Evolutionary conservation across 1,284 basidiomycete genomes (phyloP), one percentile per base, ranked within the genome.

Genomic region (Caloboletus inedulis): DNA sequence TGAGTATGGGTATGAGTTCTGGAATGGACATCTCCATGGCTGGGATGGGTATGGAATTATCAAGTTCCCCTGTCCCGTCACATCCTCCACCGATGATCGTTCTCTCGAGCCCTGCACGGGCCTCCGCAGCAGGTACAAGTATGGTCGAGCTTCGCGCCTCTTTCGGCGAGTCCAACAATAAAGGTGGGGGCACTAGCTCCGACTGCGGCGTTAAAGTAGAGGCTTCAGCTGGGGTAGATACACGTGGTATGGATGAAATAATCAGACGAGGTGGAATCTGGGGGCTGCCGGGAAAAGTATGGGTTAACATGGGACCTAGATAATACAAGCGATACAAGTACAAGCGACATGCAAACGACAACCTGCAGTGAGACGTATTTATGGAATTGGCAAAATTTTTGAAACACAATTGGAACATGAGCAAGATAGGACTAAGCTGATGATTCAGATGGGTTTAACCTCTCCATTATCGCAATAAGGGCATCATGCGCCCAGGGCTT

Each of bases 1-100:
- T 68, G 47, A 70, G 66, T 33, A 68, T 71, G 66, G 69, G 69
- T 36, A 71, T 68, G 65, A 66, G 64, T 40, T 51, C 63, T 31
- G 56, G 56, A 5, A 62, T 70, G 52, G 65, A 65, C 23, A 62
- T 64, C 4, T 53, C 61, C 13, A 70, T 66, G 48, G 56, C 56
- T 6, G 66, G 62, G 33, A 69, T 66, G 52, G 55, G 51, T 13
- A 63, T 67, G 35, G 53, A 50, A 37, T 36, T 66, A 30, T 57
- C 59, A n/a, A 63, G 43, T 39, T 57, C 69, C 0, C 60, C 62
- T 6, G 59, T 57, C 14, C 54, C 66, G 7, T 67, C 58, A 3
- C 63, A 57, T 27, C 62, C 63, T 31, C 56, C 62, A 12, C 56
- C 69, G 36, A 62, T 63, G 57, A 59, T 68, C 50, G 65, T 68